Base-by-base conservation (phyloP, 352 stramenopile genomes). In the Phytophthora colocasiae region DNA sequence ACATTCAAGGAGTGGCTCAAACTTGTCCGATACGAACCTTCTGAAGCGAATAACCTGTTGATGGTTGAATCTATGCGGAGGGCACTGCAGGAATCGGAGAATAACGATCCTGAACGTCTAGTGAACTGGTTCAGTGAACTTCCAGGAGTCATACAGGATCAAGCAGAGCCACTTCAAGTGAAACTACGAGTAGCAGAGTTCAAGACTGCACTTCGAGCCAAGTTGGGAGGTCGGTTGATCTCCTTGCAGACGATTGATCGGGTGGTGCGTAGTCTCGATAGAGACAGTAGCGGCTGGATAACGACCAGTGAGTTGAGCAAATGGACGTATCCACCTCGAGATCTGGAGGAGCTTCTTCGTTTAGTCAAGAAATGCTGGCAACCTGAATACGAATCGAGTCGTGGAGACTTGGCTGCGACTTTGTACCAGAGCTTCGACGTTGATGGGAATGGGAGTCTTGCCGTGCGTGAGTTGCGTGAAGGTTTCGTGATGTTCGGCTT, bases 231-330 rank as follows among this genome's bases (percentile, higher is more conserved):
- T 39, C 49, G 34, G 38, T 65, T 38, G 55, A 38, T 65, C 48
- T 53, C 34, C 14, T 39, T 68, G 54, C 63, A 50, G 22, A 70
- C 45, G 22, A 70, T 90, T 10, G 72, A 91, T 24, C 59, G 56
- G 17, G 74, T 74, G 0, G 55, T 83, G 4, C 69, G 75, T n/a
- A 66, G 54, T 22, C 63, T 92, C 4, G 82, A 94, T 55, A 76
- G 63, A 6, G 79, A 92, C 50, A 47, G 50, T 10, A 94, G 86
- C 31, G 80, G 80, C 9, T 92, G 82, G 82, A 79, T 94, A 53
- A 90, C 86, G 9, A 87, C 82, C 6, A 57, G 44, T 17, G 84
- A 92, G 46, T 56, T 94, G 4, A 62, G 47, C 6, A 8, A 29
- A 1, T 94, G 86, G 83, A 49, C 80, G 12, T 84, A 81, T 32